Percentiles rank a stretch among this genome's conserved stretches.
Conservation (phyloP, 371 early-diverging fungal genomes). For the Zopfochytrium polystomum region DNA sequence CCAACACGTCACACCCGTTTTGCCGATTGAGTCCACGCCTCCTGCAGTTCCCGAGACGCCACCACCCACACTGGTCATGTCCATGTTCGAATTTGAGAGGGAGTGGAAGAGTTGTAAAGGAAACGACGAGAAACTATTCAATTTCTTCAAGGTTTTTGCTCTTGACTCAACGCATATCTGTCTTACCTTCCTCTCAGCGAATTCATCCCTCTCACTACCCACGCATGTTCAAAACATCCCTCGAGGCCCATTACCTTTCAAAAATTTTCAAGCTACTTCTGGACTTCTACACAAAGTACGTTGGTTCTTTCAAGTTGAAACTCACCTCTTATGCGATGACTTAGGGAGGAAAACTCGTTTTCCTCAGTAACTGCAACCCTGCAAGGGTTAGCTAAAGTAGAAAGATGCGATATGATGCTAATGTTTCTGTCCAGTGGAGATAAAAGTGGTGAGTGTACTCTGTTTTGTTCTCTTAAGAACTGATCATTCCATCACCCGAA, state of each 20-base stretch:
- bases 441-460: no score
- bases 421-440: neutral
- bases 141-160: conserved; percentile 61
- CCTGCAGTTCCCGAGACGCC: neutral
- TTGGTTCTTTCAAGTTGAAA: no score
- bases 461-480: no score
- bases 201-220: conserved; percentile 56
- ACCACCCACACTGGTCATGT: neutral
- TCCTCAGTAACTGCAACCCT: neutral
- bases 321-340: neutral
- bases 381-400: neutral
- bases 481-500: no score
- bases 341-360: neutral
- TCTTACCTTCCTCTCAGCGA: conserved; percentile 26
- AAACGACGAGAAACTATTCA: conserved; percentile 54
- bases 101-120: conserved; percentile 67
- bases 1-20: no score
- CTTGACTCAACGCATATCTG: neutral
- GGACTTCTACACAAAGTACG: conserved; percentile 44
- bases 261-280: conserved; percentile 57
- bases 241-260: conserved; percentile 69
- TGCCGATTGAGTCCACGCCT: no score
- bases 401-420: neutral
- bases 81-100: conserved; percentile 70
- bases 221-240: conserved; percentile 62